phyloP scores from a whole-genome alignment of 1,284 basidiomycete genomes.

The Sporisorium sorghi region DNA sequence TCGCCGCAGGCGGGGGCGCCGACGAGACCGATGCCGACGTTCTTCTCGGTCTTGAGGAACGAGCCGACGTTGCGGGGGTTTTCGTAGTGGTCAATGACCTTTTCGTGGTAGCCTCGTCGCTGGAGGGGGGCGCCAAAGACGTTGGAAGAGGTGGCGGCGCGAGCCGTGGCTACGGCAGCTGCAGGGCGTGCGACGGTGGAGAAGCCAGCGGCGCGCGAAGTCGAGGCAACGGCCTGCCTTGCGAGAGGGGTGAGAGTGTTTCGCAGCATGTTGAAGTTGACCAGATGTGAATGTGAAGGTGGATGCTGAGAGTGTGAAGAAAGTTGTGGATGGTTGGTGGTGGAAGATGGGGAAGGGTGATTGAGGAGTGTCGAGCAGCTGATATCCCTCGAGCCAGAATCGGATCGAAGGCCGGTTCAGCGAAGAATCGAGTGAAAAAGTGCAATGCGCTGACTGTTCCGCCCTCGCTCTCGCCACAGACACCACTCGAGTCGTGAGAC shows the following conservation, averaged over 20 bases:
- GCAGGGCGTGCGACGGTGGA: slow-evolving; percentile 46
- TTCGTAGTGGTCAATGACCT: slow-evolving; percentile 69
- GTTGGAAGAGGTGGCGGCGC: slow-evolving; percentile 14
- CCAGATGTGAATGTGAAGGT: not conserved
- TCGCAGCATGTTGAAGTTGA: slow-evolving; percentile 30
- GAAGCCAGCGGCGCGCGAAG: slow-evolving; percentile 38
- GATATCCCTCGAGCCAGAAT: slow-evolving; percentile 1
- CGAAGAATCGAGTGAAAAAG: slow-evolving; percentile 5
- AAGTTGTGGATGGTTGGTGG: not conserved
- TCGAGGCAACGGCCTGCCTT: slow-evolving; percentile 41
- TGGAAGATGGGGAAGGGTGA: not conserved
- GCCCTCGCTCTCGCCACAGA: not conserved
- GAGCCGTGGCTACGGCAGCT: slow-evolving; percentile 23
- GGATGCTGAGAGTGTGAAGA: not conserved
- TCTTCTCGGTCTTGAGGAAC: slow-evolving; percentile 86
- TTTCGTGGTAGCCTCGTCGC: slow-evolving; percentile 66
- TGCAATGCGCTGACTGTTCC: not conserved
- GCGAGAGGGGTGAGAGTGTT: slow-evolving; percentile 45
- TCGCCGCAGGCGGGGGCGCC: slow-evolving; percentile 94
- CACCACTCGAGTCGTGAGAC: not conserved
- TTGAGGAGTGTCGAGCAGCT: not conserved
- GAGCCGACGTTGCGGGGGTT: slow-evolving; percentile 77
- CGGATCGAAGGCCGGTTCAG: not conserved
- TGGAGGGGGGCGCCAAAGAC: slow-evolving; percentile 42
- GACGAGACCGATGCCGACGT: slow-evolving; percentile 97